Percentiles rank a stretch among this genome's conserved stretches.
phyloP scores from a whole-genome alignment of 148 eudicot species.

The Vaccinium vitisidaea region DNA sequence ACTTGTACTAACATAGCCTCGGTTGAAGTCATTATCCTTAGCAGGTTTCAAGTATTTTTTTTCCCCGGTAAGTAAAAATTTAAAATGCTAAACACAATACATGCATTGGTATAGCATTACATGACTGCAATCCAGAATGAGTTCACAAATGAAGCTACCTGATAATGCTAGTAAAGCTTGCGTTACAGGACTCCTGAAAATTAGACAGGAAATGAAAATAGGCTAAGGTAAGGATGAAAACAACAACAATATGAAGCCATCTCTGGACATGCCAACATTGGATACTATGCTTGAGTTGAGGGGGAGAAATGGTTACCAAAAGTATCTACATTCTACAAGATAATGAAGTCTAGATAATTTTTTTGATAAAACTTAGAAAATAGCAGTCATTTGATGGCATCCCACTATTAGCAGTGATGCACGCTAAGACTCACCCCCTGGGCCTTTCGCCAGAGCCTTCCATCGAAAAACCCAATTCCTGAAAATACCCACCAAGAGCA shows the following conservation, averaged over 20 bases:
- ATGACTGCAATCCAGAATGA: no score
- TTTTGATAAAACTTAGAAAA: neutral
- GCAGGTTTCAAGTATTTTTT: no score
- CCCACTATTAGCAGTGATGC: neutral
- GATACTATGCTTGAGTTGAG: neutral
- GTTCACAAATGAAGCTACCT: no score
- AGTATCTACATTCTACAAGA: neutral
- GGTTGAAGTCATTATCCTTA: no score
- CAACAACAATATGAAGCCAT: neutral
- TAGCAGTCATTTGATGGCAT: neutral
- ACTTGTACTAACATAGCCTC: no score
- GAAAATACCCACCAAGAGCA: neutral
- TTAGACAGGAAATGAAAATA: neutral
- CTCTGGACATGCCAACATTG: neutral
- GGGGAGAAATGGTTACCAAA: neutral
- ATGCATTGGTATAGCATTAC: no score
- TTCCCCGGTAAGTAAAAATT: no score
- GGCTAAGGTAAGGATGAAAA: neutral
- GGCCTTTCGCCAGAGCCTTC: neutral
- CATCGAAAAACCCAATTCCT: neutral
- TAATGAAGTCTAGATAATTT: neutral
- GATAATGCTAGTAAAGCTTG: neutral
- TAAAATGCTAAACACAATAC: no score
- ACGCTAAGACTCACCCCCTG: neutral
- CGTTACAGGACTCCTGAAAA: neutral